These are phyloP conservation scores for Rutstroemia sp. DNA, from an alignment of 2,329 filamentous ascomycete species.

Conservation along the genomic window DNA sequence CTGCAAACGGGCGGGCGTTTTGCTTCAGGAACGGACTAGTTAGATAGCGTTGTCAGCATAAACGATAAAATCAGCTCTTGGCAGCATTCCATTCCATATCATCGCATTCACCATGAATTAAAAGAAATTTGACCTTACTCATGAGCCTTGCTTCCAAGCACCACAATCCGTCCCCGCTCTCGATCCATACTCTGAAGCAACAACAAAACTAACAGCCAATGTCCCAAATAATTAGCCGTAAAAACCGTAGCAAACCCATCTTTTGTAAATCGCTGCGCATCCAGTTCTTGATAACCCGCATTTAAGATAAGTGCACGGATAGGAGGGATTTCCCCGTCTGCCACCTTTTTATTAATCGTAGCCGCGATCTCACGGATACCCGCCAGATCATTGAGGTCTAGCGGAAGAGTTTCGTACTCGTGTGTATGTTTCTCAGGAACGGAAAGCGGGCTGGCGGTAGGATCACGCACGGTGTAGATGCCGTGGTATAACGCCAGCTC, in stretches of 20 bases:
- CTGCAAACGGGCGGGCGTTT: not conserved
- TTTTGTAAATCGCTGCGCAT: conserved; percentile 24
- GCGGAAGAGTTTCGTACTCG: not conserved
- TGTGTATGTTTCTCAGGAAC: too few relatives aligned
- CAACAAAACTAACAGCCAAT: conserved; percentile 30
- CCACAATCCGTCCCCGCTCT: conserved; percentile 27
- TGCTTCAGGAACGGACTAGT: not conserved
- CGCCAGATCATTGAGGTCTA: not conserved
- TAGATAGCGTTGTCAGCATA: not conserved
- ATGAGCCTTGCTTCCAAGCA: conserved; percentile 29
- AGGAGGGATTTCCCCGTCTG: conserved; percentile 14
- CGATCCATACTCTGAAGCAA: conserved; percentile 31
- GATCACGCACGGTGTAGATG: not conserved
- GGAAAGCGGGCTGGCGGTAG: too few relatives aligned
- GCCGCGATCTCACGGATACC: conserved; percentile 11
- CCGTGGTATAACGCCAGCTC: not conserved
- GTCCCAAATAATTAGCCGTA: conserved; percentile 28
- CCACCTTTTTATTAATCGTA: conserved; percentile 17
- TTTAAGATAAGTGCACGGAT: conserved; percentile 15
- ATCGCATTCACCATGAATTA: too few relatives aligned
- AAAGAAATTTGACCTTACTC: conserved; percentile 22
- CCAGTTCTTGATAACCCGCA: conserved; percentile 11
- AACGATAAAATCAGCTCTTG: not conserved
- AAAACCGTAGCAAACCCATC: conserved; percentile 31
- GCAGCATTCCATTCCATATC: not conserved